Percentiles rank a stretch among this genome's conserved stretches.
Conservation (phyloP, 106 monocot species). For the Hemerocallis citrina region DNA sequence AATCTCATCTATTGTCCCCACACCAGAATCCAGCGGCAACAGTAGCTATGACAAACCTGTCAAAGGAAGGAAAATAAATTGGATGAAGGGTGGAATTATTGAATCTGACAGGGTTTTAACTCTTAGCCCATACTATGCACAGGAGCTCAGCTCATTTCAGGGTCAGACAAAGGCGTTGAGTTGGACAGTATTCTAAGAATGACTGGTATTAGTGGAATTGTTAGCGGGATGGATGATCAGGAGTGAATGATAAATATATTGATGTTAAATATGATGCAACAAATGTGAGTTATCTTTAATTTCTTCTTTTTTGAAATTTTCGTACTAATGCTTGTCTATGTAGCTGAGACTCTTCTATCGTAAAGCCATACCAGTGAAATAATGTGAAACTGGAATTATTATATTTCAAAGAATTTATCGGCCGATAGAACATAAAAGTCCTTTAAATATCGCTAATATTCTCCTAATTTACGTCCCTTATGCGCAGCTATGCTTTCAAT, state of each 20-base stretch:
- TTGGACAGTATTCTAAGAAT: conserved; percentile 34
- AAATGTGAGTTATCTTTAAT: conserved; percentile 42
- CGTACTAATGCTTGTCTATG: too few species aligned
- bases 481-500: too few species aligned
- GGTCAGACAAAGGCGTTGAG: conserved; percentile 56
- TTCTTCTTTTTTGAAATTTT: not conserved
- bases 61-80: conserved; percentile 91
- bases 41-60: conserved; percentile 76
- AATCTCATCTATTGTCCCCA: too few species aligned
- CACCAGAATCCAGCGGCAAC: too few species aligned
- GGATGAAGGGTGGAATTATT: conserved; percentile 84
- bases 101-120: conserved; percentile 61
- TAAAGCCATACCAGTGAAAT: too few species aligned
- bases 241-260: conserved; percentile 86
- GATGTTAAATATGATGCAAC: conserved; percentile 55
- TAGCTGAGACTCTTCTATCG: too few species aligned
- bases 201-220: conserved; percentile 45
- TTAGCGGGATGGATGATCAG: conserved; percentile 78
- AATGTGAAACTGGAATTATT: too few species aligned
- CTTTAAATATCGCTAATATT: too few species aligned
- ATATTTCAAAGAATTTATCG: too few species aligned
- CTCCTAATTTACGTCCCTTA: too few species aligned
- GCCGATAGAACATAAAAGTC: too few species aligned
- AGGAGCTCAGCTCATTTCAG: conserved; percentile 71
- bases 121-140: conserved; percentile 82